Evolutionary conservation across 371 early-diverging fungal species (phyloP), one percentile per base, ranked within the genome.

Genomic region (Neoconidiobolus thromboides): DNA sequence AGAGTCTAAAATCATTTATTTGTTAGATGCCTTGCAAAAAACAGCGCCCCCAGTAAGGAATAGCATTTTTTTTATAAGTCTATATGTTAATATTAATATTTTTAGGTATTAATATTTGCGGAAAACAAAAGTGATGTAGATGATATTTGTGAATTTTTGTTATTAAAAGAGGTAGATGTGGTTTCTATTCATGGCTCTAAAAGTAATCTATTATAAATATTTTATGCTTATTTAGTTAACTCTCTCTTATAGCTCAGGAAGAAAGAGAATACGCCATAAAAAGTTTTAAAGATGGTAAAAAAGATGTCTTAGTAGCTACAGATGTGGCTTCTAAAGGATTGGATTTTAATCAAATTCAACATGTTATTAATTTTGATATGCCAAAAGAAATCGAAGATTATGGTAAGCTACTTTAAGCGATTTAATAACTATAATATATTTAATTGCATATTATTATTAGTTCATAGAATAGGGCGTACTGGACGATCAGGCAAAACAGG

Each of bases 101-200:
- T 43, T 3, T 63, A 81, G 79, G 80, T 95, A 0, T 75, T 99
- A 55, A 83, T 99, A 26, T 99, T 99, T 76, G 93, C 96, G 39
- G 98, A 98, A 68, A 98, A 91, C 73, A 98, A 99, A 67, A 86
- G 91, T 69, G 97, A 95, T 65, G 99, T 98, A n/a, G 99, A 99
- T 65, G 94, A 95, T 67, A 89, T 99, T 39, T 92, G 93, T 61
- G 92, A 96, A 68, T 91, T 90, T 64, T 71, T 99, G 48, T 72
- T 92, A 44, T 68, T 91, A 42, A 93, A 95, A 67, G 93, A 96
- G 38, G 91, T 95, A 0, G 91, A 93, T 64, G 84, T 87, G 0
- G 91, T 87, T 12, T 89, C 91, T 4, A 89, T 95, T 49, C 96
- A 97, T 68, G 98, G 98, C 58, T 83, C 89, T 58, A 97, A 97